These are phyloP conservation scores for Cruciata laevipes DNA, from an alignment of 257 asterid genomes.

Conservation along the genomic window DNA sequence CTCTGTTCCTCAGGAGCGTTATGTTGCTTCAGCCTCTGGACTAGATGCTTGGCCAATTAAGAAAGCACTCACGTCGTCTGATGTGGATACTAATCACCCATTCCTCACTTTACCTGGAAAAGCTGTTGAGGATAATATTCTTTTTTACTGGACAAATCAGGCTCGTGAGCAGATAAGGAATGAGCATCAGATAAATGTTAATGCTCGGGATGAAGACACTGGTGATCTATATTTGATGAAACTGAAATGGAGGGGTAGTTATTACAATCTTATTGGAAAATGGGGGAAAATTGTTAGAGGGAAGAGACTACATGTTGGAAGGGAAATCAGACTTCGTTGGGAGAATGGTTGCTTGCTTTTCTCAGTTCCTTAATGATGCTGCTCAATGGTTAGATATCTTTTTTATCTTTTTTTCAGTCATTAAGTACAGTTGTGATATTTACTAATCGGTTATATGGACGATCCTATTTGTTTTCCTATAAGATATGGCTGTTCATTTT, in stretches of 20 bases:
- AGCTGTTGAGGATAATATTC: slow-evolving; percentile 73
- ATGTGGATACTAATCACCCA: slow-evolving; percentile 82
- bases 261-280: slow-evolving; percentile 74
- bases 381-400: slow-evolving; percentile 5
- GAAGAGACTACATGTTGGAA: slow-evolving; percentile 59
- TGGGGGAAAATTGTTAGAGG: slow-evolving; percentile 80
- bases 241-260: slow-evolving; percentile 73
- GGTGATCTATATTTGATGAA: slow-evolving; percentile 66
- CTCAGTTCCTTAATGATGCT: slow-evolving; percentile 46
- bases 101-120: slow-evolving; percentile 82
- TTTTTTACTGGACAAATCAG: slow-evolving; percentile 57
- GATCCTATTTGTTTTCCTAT: not conserved
- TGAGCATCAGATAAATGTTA: slow-evolving; percentile 59
- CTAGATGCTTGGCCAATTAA: slow-evolving; percentile 70
- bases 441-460: not conserved
- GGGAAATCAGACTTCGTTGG: slow-evolving; percentile 67
- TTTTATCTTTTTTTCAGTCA: slow-evolving; percentile 12
- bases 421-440: not conserved
- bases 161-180: slow-evolving; percentile 60
- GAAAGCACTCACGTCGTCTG: slow-evolving; percentile 71
- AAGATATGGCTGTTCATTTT: not conserved
- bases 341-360: slow-evolving; percentile 60
- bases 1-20: slow-evolving; percentile 60
- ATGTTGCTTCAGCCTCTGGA: slow-evolving; percentile 39
- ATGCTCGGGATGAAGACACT: slow-evolving; percentile 70